A percentile compares a stretch with the other conserved stretches of the same genome.
Evolutionary conservation across 306 rosid genomes (phyloP).

Genomic region (Cucumis hystrix): DNA sequence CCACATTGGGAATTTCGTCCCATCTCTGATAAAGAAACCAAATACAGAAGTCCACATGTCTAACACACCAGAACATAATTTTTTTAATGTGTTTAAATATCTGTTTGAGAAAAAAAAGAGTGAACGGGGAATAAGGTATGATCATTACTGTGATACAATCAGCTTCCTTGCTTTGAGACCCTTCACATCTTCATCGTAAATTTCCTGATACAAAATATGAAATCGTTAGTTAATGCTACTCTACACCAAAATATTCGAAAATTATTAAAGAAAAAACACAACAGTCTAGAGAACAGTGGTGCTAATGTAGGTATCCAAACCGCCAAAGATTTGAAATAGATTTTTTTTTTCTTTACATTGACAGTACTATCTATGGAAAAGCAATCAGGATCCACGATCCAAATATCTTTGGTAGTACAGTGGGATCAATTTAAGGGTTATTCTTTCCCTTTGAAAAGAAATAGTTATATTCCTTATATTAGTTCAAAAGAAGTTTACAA

Average conservation of each 20-base stretch:
- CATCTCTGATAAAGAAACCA: background rate
- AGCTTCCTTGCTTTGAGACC: slow-evolving; percentile 66
- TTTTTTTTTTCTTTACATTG: background rate
- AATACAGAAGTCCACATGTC: background rate
- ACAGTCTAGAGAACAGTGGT: background rate
- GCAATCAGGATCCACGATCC: background rate
- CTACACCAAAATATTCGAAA: background rate
- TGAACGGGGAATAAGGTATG: background rate
- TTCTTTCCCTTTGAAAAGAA: background rate
- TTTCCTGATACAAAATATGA: slow-evolving; percentile 26
- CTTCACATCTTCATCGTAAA: slow-evolving; percentile 52
- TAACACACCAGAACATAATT: background rate
- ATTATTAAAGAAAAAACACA: background rate
- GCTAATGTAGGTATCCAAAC: background rate
- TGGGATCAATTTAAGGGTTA: background rate
- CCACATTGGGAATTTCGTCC: background rate
- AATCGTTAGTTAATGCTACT: slow-evolving; percentile 10
- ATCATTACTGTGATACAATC: slow-evolving; percentile 52
- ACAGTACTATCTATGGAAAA: background rate
- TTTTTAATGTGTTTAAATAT: background rate
- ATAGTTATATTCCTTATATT: background rate
- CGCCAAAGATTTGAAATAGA: background rate
- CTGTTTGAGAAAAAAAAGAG: background rate
- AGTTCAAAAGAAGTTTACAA: background rate
- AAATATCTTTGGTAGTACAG: background rate